These are phyloP conservation scores for Phytophthora boehmeriae DNA, from an alignment of 352 stramenopile genomes.

Conservation along the genomic window DNA sequence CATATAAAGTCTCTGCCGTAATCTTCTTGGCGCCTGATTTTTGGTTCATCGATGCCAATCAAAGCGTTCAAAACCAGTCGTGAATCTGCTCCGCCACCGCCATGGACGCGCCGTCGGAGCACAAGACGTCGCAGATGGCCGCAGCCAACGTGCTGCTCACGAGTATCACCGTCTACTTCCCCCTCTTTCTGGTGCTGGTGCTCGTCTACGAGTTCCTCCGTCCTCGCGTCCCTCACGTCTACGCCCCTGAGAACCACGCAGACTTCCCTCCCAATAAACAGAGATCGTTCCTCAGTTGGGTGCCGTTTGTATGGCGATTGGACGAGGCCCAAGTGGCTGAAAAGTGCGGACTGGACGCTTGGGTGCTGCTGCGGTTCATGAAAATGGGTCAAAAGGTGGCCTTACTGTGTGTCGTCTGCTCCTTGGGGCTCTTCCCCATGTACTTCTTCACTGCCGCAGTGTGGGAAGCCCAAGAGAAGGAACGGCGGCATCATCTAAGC, in stretches of 20 bases:
- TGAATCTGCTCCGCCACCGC: neutral
- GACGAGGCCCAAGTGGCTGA: slow-evolving; percentile 63
- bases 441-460: slow-evolving; percentile 58
- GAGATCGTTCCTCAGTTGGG: slow-evolving; percentile 50
- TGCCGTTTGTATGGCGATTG: slow-evolving; percentile 66
- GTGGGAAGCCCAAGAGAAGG: slow-evolving; percentile 32
- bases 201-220: slow-evolving; percentile 69
- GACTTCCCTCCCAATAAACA: slow-evolving; percentile 40
- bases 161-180: slow-evolving; percentile 67
- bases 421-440: slow-evolving; percentile 73
- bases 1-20: too few relatives aligned
- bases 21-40: too few relatives aligned
- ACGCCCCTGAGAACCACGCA: slow-evolving; percentile 53
- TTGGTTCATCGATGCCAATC: too few relatives aligned
- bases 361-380: slow-evolving; percentile 80
- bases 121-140: slow-evolving; percentile 33
- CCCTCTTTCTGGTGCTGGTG: slow-evolving; percentile 58
- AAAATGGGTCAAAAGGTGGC: slow-evolving; percentile 73
- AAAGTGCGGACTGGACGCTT: slow-evolving; percentile 70
- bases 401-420: slow-evolving; percentile 53
- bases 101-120: slow-evolving; percentile 28
- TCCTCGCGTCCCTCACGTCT: slow-evolving; percentile 47
- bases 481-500: slow-evolving; percentile 28
- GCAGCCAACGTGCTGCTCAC: slow-evolving; percentile 61
- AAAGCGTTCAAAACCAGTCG: too few relatives aligned